Conservation (phyloP, 495 filamentous ascomycete species). For the Neurospora sp. region DNA sequence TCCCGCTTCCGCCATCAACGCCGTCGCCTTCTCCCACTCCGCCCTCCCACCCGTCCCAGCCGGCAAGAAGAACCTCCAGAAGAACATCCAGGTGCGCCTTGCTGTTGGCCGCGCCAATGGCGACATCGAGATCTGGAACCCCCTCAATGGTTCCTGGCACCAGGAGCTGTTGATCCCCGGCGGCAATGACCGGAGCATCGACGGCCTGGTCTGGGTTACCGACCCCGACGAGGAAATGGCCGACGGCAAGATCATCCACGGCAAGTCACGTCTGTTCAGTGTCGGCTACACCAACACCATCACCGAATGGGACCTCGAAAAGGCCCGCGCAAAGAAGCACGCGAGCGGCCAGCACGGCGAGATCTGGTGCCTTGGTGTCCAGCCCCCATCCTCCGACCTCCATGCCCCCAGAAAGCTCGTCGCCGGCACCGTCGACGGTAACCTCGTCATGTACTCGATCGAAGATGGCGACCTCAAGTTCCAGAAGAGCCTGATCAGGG, state of each 20-base stretch:
- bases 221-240: conserved; percentile 62
- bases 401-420: conserved; percentile 47
- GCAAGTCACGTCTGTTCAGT: conserved; percentile 82
- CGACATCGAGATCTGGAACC: conserved; percentile 98
- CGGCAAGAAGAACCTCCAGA: conserved; percentile 41
- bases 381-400: conserved; percentile 42
- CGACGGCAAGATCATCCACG: conserved; percentile 50
- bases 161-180: conserved; percentile 81
- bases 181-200: conserved; percentile 77
- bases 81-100: conserved; percentile 48
- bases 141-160: conserved; percentile 71
- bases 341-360: conserved; percentile 89
- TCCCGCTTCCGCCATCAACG: conserved; percentile 85
- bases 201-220: conserved; percentile 86
- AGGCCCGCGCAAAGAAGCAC: conserved; percentile 63
- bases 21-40: conserved; percentile 84
- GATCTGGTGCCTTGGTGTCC: conserved; percentile 92
- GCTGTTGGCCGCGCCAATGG: conserved; percentile 91
- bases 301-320: conserved; percentile 88
- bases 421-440: conserved; percentile 86
- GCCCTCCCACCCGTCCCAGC: conserved; percentile 52
- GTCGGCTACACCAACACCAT: conserved; percentile 87
- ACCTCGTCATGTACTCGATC: conserved; percentile 75
- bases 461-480: conserved; percentile 70
- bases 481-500: conserved; percentile 54